Conservation (phyloP, 768 basidiomycete species). For the Neoboletus magnificus region DNA sequence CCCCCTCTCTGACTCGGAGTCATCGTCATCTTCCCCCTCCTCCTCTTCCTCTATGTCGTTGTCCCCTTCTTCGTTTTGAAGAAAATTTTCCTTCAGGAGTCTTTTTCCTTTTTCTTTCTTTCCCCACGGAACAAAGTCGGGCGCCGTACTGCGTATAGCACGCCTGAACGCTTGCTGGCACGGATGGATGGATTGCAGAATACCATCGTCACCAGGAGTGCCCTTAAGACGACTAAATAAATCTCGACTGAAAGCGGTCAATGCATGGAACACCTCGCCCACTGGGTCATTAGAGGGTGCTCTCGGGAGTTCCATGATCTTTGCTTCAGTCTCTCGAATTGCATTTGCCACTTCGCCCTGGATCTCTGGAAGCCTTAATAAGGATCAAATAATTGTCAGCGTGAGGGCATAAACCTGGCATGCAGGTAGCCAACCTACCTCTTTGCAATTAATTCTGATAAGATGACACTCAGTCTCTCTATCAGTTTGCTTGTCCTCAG, state of each 20-base stretch:
- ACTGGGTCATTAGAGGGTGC: neutral
- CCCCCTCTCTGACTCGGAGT: neutral
- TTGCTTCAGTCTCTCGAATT: neutral
- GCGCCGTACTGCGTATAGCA: neutral
- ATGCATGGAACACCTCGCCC: neutral
- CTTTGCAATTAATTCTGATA: neutral
- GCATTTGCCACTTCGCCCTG: neutral
- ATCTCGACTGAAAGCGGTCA: neutral
- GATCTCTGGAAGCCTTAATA: neutral
- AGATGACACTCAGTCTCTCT: neutral
- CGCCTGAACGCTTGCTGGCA: neutral
- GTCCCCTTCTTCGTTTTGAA: neutral
- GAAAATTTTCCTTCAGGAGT: neutral
- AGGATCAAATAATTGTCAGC: neutral
- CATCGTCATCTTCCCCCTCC: neutral
- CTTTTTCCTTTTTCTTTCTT: neutral
- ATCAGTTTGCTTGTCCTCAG: neutral
- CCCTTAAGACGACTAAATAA: neutral
- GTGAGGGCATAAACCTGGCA: neutral
- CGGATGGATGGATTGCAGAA: neutral
- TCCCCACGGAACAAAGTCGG: neutral
- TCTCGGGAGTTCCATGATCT: neutral
- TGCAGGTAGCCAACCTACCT: neutral
- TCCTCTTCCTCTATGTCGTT: neutral
- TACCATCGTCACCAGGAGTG: neutral